Percentiles rank a stretch among this genome's conserved stretches.
Evolutionary conservation across 1,284 basidiomycete species (phyloP).

Genomic region (Fomitopsis schrenkii): DNA sequence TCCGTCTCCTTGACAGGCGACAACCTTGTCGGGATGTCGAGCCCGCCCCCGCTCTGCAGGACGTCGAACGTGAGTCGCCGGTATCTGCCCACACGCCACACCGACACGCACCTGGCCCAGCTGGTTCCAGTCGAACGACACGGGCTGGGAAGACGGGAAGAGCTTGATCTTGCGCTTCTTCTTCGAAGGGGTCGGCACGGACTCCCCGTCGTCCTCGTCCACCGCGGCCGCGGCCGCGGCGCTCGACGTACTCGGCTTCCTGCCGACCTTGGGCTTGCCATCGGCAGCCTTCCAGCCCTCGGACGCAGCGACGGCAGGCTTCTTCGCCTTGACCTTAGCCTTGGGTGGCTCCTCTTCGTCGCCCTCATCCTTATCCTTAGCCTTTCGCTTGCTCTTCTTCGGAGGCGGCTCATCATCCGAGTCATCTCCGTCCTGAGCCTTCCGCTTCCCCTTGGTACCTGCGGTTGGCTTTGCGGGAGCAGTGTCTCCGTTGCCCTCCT

Average conservation of each 20-base stretch:
- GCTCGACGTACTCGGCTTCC: background rate
- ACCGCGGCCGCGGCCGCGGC: background rate
- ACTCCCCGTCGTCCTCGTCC: conserved; percentile 16
- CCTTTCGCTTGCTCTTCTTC: conserved; percentile 5
- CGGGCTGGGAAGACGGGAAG: conserved; percentile 38
- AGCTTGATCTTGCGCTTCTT: conserved; percentile 62
- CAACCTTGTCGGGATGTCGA: conserved; percentile 58
- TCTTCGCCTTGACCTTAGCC: conserved; percentile 18
- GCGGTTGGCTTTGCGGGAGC: conserved; percentile 15
- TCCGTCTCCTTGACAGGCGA: conserved; percentile 59
- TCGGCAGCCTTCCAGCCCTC: background rate
- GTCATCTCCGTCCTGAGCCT: conserved; percentile 18
- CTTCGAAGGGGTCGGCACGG: conserved; percentile 38
- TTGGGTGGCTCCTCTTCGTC: conserved; percentile 3
- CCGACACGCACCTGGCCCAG: conserved; percentile 29
- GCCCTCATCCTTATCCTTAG: background rate
- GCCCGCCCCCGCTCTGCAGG: conserved; percentile 29
- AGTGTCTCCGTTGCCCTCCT: conserved; percentile 15
- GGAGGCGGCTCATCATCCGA: background rate
- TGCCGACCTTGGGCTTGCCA: background rate
- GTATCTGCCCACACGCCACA: conserved; percentile 2
- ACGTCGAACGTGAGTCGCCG: background rate
- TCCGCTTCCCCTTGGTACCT: conserved; percentile 26
- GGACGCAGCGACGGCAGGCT: background rate
- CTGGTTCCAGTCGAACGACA: conserved; percentile 38